Percentiles rank a stretch among this genome's conserved stretches.
These are phyloP conservation scores for Irineochytrium annulatum DNA, from an alignment of 192 early-diverging fungal genomes.

Conservation along the genomic window DNA sequence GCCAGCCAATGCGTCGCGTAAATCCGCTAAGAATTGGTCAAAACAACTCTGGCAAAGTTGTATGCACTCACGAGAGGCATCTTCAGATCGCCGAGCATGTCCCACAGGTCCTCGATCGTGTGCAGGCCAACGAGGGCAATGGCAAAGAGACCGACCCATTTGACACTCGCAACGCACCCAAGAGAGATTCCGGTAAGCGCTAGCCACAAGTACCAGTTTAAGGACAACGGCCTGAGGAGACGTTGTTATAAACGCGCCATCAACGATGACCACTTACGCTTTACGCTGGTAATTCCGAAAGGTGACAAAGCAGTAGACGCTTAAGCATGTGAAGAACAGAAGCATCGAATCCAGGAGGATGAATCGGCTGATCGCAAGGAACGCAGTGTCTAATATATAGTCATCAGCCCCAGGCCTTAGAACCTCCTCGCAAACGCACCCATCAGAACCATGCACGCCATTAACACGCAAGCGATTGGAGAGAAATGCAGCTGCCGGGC, in stretches of 20 bases:
- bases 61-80: slow-evolving; percentile 31
- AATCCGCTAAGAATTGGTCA: slow-evolving; percentile 25
- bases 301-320: slow-evolving; percentile 61
- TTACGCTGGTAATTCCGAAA: slow-evolving; percentile 69
- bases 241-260: neutral
- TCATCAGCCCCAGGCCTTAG: neutral
- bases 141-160: slow-evolving; percentile 95
- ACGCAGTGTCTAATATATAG: slow-evolving; percentile 59
- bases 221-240: slow-evolving; percentile 69
- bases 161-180: slow-evolving; percentile 82
- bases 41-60: slow-evolving; percentile 9
- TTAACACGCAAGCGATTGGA: slow-evolving; percentile 59
- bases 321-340: slow-evolving; percentile 76
- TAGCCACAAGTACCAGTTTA: slow-evolving; percentile 87
- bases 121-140: slow-evolving; percentile 87
- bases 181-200: slow-evolving; percentile 79
- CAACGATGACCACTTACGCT: slow-evolving; percentile 27
- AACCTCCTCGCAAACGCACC: slow-evolving; percentile 40
- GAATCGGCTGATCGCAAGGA: slow-evolving; percentile 77
- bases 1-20: slow-evolving; percentile 84
- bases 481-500: slow-evolving; percentile 70
- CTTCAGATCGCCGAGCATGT: slow-evolving; percentile 71
- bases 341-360: slow-evolving; percentile 95
- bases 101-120: slow-evolving; percentile 92
- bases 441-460: slow-evolving; percentile 75